phyloP scores from a whole-genome alignment of 1,284 basidiomycete genomes.

The Ceratobasidium sp. region DNA sequence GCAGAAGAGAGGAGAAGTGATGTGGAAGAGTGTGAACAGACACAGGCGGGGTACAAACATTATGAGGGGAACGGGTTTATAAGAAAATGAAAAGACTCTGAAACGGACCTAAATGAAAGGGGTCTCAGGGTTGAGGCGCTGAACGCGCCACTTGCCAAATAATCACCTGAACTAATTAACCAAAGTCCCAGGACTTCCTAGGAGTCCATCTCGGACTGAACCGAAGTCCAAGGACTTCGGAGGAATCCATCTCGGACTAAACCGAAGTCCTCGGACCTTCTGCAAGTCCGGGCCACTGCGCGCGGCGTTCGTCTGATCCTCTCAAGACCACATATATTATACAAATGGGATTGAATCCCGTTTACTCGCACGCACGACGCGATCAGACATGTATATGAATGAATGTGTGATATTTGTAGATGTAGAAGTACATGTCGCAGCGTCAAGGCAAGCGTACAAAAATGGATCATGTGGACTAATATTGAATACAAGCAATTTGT shows the following conservation, averaged over 20 bases:
- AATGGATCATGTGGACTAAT: neutral
- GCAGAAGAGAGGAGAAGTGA: neutral
- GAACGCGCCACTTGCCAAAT: neutral
- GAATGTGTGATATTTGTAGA: neutral
- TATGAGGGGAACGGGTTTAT: neutral
- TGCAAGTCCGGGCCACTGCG: neutral
- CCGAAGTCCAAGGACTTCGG: neutral
- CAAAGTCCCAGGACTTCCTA: neutral
- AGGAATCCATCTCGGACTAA: too few relatives aligned
- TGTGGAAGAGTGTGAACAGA: neutral
- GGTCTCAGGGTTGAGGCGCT: neutral
- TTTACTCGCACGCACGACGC: too few relatives aligned
- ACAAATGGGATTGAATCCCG: too few relatives aligned
- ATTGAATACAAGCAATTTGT: neutral
- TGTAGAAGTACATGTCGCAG: neutral
- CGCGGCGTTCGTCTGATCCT: too few relatives aligned
- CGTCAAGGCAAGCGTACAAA: neutral
- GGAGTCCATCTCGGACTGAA: too few relatives aligned
- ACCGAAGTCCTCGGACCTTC: neutral
- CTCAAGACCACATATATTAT: too few relatives aligned
- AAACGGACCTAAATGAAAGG: neutral
- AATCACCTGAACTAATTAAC: neutral
- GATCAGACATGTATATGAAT: neutral
- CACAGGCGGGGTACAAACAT: neutral
- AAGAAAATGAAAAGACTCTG: neutral